Conservation (phyloP, 148 eudicot genomes). For the Tetragonia tetragonoides region DNA sequence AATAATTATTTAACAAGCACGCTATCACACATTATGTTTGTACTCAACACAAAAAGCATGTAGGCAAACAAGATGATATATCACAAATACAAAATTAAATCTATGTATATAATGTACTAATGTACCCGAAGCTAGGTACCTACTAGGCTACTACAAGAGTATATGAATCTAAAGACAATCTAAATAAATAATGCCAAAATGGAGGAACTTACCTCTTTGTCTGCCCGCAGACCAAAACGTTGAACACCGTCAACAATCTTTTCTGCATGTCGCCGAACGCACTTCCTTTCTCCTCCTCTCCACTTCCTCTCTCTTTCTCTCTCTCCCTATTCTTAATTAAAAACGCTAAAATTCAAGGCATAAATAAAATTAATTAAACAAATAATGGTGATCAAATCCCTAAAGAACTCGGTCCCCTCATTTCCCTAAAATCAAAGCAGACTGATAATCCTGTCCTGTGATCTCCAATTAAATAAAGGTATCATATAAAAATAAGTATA, state of each 20-base stretch:
- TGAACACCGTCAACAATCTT: slow-evolving; percentile 78
- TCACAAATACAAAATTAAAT: not conserved
- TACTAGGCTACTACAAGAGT: not conserved
- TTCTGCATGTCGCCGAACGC: slow-evolving; percentile 52
- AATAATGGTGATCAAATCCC: slow-evolving; percentile 39
- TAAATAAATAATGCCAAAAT: slow-evolving; percentile 16
- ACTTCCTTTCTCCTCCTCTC: slow-evolving; percentile 14
- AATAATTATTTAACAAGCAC: no score
- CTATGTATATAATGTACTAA: not conserved
- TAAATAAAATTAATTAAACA: slow-evolving; percentile 28
- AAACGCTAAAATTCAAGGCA: slow-evolving; percentile 41
- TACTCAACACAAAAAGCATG: slow-evolving; percentile 17
- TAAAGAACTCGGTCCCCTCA: slow-evolving; percentile 36
- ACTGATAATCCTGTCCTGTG: slow-evolving; percentile 28
- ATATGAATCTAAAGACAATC: not conserved
- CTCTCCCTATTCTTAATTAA: slow-evolving; percentile 6
- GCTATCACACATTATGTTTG: not conserved
- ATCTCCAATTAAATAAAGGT: not conserved
- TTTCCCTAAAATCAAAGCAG: slow-evolving; percentile 54
- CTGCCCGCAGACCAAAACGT: slow-evolving; percentile 74
- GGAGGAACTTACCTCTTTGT: slow-evolving; percentile 55
- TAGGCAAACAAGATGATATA: slow-evolving; percentile 28
- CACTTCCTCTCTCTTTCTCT: not conserved
- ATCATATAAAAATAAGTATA: no score
- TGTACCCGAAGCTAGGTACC: slow-evolving; percentile 17